Evolutionary conservation across 805 yeast species (phyloP).

Genomic region (Ogataea allantospora): DNA sequence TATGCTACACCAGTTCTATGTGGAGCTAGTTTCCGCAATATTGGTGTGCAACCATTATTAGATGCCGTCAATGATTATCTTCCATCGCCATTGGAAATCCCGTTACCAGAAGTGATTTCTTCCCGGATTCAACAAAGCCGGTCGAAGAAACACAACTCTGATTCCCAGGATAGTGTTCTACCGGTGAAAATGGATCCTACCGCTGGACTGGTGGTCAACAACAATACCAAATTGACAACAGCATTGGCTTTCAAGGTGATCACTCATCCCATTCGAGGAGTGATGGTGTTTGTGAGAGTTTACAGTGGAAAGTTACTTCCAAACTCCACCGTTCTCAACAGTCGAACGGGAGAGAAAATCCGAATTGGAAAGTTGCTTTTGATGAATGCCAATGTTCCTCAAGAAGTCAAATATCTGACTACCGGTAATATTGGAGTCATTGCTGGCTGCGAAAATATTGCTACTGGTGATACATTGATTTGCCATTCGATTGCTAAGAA

Average conservation of each 20-base stretch:
- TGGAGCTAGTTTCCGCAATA: slow-evolving; percentile 89
- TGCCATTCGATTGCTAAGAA: slow-evolving; percentile 55
- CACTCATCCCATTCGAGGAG: slow-evolving; percentile 79
- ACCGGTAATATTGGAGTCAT: slow-evolving; percentile 92
- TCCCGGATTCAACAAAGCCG: slow-evolving; percentile 17
- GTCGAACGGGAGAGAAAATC: slow-evolving; percentile 65
- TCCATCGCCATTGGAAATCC: slow-evolving; percentile 75
- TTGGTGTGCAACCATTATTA: slow-evolving; percentile 92
- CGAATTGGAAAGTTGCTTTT: slow-evolving; percentile 65
- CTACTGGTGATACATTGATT: slow-evolving; percentile 89
- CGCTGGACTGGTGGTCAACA: slow-evolving; percentile 51
- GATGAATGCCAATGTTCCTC: slow-evolving; percentile 87
- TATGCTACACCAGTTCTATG: slow-evolving; percentile 77
- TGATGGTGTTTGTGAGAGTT: slow-evolving; percentile 82
- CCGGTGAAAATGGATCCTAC: slow-evolving; percentile 40
- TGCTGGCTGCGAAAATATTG: slow-evolving; percentile 67
- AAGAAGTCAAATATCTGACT: slow-evolving; percentile 58
- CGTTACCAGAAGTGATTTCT: slow-evolving; percentile 49
- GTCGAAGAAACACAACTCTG: slow-evolving; percentile 18
- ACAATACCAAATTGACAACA: slow-evolving; percentile 59
- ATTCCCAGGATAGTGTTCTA: slow-evolving; percentile 14
- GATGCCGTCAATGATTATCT: slow-evolving; percentile 77
- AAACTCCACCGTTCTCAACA: slow-evolving; percentile 61
- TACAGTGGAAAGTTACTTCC: slow-evolving; percentile 75
- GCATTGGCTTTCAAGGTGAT: slow-evolving; percentile 91